Evolutionary conservation across 1,139 yeast genomes (phyloP).

Genomic region (Suhomyces maxii): DNA sequence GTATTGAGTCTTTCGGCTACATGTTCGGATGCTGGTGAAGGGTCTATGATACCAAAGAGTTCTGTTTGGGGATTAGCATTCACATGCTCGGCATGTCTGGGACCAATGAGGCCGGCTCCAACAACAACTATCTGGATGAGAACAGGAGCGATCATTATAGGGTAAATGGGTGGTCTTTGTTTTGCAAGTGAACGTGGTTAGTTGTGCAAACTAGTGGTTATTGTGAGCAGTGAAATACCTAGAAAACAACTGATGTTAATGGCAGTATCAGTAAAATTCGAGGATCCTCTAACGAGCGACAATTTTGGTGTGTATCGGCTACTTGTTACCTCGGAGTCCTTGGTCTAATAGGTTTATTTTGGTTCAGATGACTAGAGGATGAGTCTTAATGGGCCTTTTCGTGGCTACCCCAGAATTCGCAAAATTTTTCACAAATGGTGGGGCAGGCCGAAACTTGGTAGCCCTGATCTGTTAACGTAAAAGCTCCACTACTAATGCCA

Average conservation of each 20-base stretch:
- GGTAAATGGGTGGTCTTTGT: no score
- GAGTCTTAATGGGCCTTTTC: background rate
- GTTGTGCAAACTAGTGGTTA: background rate
- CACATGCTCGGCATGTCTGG: constrained; percentile 42
- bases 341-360: no score
- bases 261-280: no score
- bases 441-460: background rate
- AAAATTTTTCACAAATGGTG: background rate
- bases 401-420: background rate
- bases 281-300: no score
- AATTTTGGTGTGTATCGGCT: no score
- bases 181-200: no score
- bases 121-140: constrained; percentile 26
- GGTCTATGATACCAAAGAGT: constrained; percentile 39
- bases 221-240: background rate
- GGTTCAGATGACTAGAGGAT: background rate
- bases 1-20: constrained; percentile 31
- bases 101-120: constrained; percentile 46
- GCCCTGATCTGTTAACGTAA: background rate
- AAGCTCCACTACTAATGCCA: no score
- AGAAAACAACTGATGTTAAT: no score
- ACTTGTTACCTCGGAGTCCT: no score
- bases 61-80: constrained; percentile 24
- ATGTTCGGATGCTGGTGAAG: constrained; percentile 23
- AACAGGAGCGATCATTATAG: constrained; percentile 17